Conservation (phyloP, 352 stramenopile species). For the Globisporangium solare region DNA sequence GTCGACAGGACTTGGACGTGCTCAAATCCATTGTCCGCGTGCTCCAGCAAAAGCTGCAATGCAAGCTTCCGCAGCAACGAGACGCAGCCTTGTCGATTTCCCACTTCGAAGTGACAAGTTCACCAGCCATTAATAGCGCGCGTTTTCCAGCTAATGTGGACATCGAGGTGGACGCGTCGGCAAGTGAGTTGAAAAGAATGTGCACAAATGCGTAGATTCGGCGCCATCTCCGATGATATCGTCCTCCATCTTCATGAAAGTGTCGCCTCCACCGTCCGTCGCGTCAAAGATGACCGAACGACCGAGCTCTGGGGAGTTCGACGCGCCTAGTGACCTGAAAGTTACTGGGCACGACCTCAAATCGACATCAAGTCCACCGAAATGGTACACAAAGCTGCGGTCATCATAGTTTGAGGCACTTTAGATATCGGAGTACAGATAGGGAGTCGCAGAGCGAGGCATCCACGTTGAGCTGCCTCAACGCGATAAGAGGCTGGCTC, state of each 20-base stretch:
- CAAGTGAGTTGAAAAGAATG: too few species aligned
- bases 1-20: constrained; percentile 53
- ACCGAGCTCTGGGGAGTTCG: constrained; percentile 19
- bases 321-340: constrained; percentile 9
- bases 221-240: too few species aligned
- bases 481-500: too few species aligned
- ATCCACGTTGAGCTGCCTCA: too few species aligned
- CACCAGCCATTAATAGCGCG: background rate
- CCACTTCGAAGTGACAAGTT: too few species aligned
- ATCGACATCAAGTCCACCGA: constrained; percentile 24
- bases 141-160: too few species aligned
- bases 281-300: constrained; percentile 44
- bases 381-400: constrained; percentile 67
- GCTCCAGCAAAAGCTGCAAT: constrained; percentile 29
- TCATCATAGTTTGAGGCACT: constrained; percentile 4
- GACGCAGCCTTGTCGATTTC: too few species aligned
- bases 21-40: constrained; percentile 55
- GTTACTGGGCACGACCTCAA: background rate
- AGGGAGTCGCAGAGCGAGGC: too few species aligned
- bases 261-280: constrained; percentile 28
- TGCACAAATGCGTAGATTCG: too few species aligned
- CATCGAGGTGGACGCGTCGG: too few species aligned
- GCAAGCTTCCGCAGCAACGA: background rate
- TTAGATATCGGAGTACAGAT: too few species aligned
- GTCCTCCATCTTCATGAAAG: constrained; percentile 12